Percentiles rank a stretch among this genome's conserved stretches.
phyloP scores from a whole-genome alignment of 2,329 filamentous ascomycete species.

The Arachnopeziza araneosa region DNA sequence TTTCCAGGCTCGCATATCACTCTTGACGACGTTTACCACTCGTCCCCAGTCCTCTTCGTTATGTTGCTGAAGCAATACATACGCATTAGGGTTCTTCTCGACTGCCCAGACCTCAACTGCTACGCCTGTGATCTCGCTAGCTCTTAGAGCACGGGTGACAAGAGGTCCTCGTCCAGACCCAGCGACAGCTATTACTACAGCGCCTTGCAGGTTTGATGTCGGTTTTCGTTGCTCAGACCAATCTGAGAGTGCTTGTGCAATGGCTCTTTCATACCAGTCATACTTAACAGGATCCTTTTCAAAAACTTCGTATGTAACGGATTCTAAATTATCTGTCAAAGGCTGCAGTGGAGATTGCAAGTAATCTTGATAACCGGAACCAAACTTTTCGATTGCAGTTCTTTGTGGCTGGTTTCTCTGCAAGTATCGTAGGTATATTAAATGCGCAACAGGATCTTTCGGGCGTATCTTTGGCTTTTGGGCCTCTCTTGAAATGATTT shows the following conservation, averaged over 20 bases:
- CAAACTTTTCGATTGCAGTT: conserved; percentile 59
- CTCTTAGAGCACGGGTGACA: conserved; percentile 78
- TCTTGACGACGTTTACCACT: conserved; percentile 82
- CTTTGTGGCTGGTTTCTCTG: conserved; percentile 72
- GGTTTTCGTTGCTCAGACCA: conserved; percentile 70
- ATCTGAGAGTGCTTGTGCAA: conserved; percentile 73
- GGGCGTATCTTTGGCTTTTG: conserved; percentile 39
- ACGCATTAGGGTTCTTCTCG: conserved; percentile 98
- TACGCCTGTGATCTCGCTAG: conserved; percentile 70
- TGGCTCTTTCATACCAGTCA: conserved; percentile 85
- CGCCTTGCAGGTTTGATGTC: conserved; percentile 63
- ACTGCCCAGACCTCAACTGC: conserved; percentile 84
- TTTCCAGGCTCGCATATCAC: conserved; percentile 95
- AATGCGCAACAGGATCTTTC: conserved; percentile 56
- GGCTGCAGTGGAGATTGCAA: conserved; percentile 92
- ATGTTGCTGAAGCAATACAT: conserved; percentile 82
- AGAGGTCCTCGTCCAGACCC: conserved; percentile 90
- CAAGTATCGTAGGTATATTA: conserved; percentile 78
- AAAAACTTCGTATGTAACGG: conserved; percentile 96
- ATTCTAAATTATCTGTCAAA: conserved; percentile 92
- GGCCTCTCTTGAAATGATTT: conserved; percentile 29
- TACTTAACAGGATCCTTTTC: conserved; percentile 99
- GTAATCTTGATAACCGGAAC: conserved; percentile 84
- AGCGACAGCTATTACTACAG: conserved; percentile 83
- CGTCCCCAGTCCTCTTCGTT: conserved; percentile 78